Conservation (phyloP, 768 basidiomycete genomes). For the Serpula lacrymans region DNA sequence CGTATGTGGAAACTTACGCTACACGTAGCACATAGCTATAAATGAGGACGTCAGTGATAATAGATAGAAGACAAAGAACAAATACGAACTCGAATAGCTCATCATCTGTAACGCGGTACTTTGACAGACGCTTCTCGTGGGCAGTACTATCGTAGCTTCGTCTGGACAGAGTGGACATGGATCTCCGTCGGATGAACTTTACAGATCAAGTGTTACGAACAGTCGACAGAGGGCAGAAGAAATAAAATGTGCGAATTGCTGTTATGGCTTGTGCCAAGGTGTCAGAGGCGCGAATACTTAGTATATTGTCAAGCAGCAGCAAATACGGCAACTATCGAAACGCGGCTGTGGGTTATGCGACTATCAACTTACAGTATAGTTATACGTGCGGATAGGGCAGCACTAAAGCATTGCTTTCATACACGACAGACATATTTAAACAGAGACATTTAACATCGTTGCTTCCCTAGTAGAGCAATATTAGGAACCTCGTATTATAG, state of each 20-base stretch:
- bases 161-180: conserved; percentile 50
- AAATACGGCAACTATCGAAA: too few relatives aligned
- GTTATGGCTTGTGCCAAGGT: background rate
- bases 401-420: too few relatives aligned
- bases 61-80: conserved; percentile 2
- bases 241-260: background rate
- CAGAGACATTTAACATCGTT: too few relatives aligned
- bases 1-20: conserved; percentile 57
- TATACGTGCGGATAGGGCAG: too few relatives aligned
- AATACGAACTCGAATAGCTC: conserved; percentile 78
- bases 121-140: conserved; percentile 70
- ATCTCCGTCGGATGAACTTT: conserved; percentile 9
- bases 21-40: conserved; percentile 76
- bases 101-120: conserved; percentile 77
- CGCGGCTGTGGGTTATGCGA: too few relatives aligned
- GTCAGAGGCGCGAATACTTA: background rate
- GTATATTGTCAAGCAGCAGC: conserved; percentile 17
- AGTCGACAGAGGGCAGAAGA: background rate
- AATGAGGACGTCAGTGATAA: conserved; percentile 6
- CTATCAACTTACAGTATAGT: too few relatives aligned
- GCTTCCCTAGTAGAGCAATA: too few relatives aligned
- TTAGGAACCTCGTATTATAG: too few relatives aligned
- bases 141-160: conserved; percentile 72
- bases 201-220: conserved; percentile 5
- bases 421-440: too few relatives aligned